Conservation (phyloP, 2,329 filamentous ascomycete species). For the Penicillium concentricum region DNA sequence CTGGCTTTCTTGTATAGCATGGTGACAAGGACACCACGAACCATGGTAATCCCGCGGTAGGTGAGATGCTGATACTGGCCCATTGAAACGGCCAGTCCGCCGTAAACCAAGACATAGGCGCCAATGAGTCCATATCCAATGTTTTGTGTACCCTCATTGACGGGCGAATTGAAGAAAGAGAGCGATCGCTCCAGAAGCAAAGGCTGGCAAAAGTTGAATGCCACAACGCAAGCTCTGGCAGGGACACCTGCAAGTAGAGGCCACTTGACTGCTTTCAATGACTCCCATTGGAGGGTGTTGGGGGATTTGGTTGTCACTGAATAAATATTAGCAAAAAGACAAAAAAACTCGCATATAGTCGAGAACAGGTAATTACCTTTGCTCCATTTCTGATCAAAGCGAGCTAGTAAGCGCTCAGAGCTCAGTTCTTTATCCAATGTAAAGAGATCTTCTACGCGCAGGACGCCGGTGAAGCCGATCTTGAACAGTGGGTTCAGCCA, state of each 20-base stretch:
- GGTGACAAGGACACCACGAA: constrained; percentile 46
- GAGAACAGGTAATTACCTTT: constrained; percentile 29
- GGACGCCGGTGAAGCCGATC: constrained; percentile 46
- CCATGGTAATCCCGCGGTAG: constrained; percentile 45
- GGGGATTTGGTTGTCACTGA: constrained; percentile 28
- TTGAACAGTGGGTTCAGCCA: constrained; percentile 56
- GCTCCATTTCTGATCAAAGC: constrained; percentile 42
- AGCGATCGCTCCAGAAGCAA: constrained; percentile 40
- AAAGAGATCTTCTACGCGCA: constrained; percentile 48
- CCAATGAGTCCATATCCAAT: constrained; percentile 46
- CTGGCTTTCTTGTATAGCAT: constrained; percentile 52
- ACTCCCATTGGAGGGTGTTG: constrained; percentile 31
- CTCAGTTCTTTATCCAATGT: constrained; percentile 46
- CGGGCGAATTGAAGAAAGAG: constrained; percentile 30
- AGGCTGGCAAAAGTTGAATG: constrained; percentile 40
- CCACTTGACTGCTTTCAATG: constrained; percentile 34
- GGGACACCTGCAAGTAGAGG: constrained; percentile 34
- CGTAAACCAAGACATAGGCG: constrained; percentile 45
- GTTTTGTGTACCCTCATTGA: constrained; percentile 29
- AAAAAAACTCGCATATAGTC: not conserved
- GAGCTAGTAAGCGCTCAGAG: constrained; percentile 41
- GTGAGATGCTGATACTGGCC: constrained; percentile 44
- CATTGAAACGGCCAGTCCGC: constrained; percentile 35
- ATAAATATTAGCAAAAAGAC: constrained; percentile 9
- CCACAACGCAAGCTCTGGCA: constrained; percentile 36